phyloP scores from a whole-genome alignment of 202 grass and related monocot genomes.

The Tripidium arundinaceum region DNA sequence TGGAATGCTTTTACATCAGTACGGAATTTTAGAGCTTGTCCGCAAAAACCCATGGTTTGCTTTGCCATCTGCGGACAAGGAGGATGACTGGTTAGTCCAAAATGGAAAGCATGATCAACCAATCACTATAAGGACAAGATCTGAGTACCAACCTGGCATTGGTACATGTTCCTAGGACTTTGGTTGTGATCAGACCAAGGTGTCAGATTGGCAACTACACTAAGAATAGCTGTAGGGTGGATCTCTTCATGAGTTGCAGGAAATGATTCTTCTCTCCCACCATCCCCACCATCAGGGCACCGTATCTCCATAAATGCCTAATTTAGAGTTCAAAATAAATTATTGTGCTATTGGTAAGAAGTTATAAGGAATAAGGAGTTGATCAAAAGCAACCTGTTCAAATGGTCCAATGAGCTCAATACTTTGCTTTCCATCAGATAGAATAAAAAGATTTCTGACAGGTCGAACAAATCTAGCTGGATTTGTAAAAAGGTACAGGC shows the following conservation, averaged over 20 bases:
- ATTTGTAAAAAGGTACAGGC: conserved; percentile 80
- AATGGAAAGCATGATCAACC: conserved; percentile 26
- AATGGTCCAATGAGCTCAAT: conserved; percentile 96
- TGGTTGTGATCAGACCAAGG: conserved; percentile 99
- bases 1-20: conserved; percentile 90
- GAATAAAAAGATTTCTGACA: conserved; percentile 51
- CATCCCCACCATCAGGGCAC: conserved; percentile 85
- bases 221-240: conserved; percentile 87
- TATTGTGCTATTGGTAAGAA: conserved; percentile 16
- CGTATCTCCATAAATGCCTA: conserved; percentile 99
- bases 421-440: conserved; percentile 40
- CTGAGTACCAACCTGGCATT: conserved; percentile 68
- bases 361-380: conserved; percentile 19
- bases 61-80: conserved; percentile 78
- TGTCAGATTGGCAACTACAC: conserved; percentile 95
- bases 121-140: conserved; percentile 25
- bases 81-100: not conserved
- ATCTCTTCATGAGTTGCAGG: conserved; percentile 96
- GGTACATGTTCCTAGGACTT: conserved; percentile 98
- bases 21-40: conserved; percentile 76
- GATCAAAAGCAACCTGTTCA: conserved; percentile 63
- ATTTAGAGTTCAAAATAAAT: conserved; percentile 29
- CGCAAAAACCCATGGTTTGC: conserved; percentile 95
- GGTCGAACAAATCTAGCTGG: conserved; percentile 79
- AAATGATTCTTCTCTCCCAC: conserved; percentile 66